These are phyloP conservation scores for Fusarium heterosporum DNA, from an alignment of 2,329 filamentous ascomycete genomes.

Conservation along the genomic window DNA sequence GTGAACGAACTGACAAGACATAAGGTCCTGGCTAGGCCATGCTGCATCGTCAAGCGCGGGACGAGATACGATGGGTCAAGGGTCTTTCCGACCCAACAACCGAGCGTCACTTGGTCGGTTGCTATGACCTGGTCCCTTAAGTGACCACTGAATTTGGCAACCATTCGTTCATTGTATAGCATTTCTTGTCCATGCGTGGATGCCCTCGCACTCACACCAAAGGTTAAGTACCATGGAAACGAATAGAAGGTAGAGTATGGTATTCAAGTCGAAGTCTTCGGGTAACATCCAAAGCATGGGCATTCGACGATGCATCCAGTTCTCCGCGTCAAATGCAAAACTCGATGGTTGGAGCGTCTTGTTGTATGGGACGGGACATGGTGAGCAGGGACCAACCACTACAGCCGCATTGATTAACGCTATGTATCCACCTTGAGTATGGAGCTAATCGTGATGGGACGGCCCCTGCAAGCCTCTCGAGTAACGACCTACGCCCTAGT, in stretches of 20 bases:
- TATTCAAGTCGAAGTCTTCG: background rate
- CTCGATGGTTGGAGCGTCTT: background rate
- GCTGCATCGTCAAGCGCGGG: conserved; percentile 17
- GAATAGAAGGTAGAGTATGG: background rate
- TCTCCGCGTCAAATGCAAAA: background rate
- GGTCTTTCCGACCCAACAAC: conserved; percentile 22
- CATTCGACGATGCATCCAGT: background rate
- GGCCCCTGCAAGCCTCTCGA: conserved; percentile 18
- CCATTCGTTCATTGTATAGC: conserved; percentile 7
- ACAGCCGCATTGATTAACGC: conserved; percentile 31
- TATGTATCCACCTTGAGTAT: conserved; percentile 22
- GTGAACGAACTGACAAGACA: background rate
- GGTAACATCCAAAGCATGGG: background rate
- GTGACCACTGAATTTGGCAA: conserved; percentile 27
- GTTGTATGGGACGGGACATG: conserved; percentile 16
- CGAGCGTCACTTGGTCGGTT: conserved; percentile 21
- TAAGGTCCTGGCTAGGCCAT: conserved; percentile 8
- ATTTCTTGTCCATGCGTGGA: conserved; percentile 12
- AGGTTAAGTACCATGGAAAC: background rate
- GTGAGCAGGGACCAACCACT: conserved; percentile 29
- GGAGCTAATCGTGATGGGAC: conserved; percentile 35
- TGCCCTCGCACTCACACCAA: background rate
- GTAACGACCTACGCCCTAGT: conserved; percentile 21
- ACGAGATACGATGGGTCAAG: conserved; percentile 28
- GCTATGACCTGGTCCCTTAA: conserved; percentile 32